phyloP scores from a whole-genome alignment of 1,284 basidiomycete species.

The Irpex sp. region DNA sequence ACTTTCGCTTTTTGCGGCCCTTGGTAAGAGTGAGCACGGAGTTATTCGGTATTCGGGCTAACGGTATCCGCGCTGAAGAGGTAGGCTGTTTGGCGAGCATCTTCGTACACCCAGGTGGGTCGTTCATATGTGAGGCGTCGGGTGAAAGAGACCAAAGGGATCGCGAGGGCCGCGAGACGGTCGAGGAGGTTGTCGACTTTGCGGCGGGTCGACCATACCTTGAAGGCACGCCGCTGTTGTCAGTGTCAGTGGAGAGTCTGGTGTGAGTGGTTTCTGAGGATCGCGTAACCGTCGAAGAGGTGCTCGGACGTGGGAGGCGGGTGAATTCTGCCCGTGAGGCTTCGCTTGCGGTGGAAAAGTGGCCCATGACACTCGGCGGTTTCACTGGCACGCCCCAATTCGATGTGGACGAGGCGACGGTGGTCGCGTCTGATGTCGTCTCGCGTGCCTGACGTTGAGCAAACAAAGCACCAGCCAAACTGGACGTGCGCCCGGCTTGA shows the following conservation, averaged over 20 bases:
- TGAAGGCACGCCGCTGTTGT: constrained; percentile 37
- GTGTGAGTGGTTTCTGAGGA: constrained; percentile 38
- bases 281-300: constrained; percentile 39
- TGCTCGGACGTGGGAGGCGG: constrained; percentile 12
- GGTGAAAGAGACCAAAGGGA: constrained; percentile 36
- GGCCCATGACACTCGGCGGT: constrained; percentile 56
- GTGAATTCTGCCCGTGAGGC: constrained; percentile 4
- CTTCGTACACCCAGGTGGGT: constrained; percentile 28
- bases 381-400: constrained; percentile 32
- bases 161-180: constrained; percentile 31
- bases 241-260: constrained; percentile 36
- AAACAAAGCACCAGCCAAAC: constrained; percentile 16
- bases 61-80: constrained; percentile 19
- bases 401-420: constrained; percentile 19
- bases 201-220: constrained; percentile 30
- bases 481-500: constrained; percentile 11
- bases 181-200: constrained; percentile 27
- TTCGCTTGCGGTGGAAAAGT: constrained; percentile 32
- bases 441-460: constrained; percentile 15
- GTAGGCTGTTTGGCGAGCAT: constrained; percentile 20
- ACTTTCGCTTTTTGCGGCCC: constrained; percentile 28
- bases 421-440: constrained; percentile 16
- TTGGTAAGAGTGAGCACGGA: constrained; percentile 22
- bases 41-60: constrained; percentile 18
- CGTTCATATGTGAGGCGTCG: constrained; percentile 33